Evolutionary conservation across 1,284 basidiomycete genomes (phyloP), one percentile per base, ranked within the genome.

Genomic region (Leccinum griseonigrum): DNA sequence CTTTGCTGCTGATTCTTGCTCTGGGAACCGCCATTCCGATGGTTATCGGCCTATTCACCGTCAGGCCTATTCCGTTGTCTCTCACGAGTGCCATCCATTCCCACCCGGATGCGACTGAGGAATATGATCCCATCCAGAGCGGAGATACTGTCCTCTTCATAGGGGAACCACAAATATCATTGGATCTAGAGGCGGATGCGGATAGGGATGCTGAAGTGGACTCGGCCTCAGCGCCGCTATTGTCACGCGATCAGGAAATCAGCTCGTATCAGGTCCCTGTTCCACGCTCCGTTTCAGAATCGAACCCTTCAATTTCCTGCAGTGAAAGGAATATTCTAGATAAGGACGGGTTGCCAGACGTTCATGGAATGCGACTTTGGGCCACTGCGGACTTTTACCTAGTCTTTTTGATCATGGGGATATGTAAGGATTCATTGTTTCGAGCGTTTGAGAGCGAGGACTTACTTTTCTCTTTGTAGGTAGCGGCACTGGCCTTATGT

Each of bases 401-500:
- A 5, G 73, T 95, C 18, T 92, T 91, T 64, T 65, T 71, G 1
- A 86, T 93, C 56, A 81, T 93, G 56, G 85, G 87, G 0, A 77
- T 94, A 53, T 76, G 90, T 92, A 69, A 67, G 90, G 81, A 48
- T 2, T 32, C 29, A 11, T 34, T n/a, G 18, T 11, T 18, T 6
- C 9, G 11, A 8, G 14, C 14, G 13, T 32, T 7, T 46, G 4
- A 13, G 60, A 34, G 55, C 50, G n/a, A 7, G 57, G 0, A 48
- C 57, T 61, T 22, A 63, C 28, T 14, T 56, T 51, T 4, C 10
- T 56, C 56, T 57, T 56, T 52, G 57, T 63, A 93, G 92, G 97
- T 62, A 89, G 88, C 63, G 95, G 95, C 13, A 94, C 91, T 1
- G 95, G 95, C 0, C 68, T 98, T 34, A 93, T 95, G 88, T 96